Evolutionary conservation across 2,329 filamentous ascomycete species (phyloP).

Genomic region (Botrytis fragariae): DNA sequence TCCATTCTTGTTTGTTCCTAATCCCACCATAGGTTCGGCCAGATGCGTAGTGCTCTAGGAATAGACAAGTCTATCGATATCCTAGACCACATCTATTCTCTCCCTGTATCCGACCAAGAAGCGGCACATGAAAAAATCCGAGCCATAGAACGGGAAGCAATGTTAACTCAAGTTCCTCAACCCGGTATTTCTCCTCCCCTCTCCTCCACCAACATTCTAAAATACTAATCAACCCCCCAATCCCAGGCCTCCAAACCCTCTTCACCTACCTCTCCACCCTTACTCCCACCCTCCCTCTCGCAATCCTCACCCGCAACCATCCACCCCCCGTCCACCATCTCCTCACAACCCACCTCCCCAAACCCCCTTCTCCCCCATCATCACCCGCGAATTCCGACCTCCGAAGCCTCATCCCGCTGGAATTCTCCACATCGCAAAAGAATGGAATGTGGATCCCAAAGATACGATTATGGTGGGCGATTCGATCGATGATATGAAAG

Average conservation of each 20-base stretch:
- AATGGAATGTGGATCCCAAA: slow-evolving; percentile 55
- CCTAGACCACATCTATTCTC: slow-evolving; percentile 77
- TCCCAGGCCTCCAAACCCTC: slow-evolving; percentile 61
- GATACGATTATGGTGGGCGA: slow-evolving; percentile 54
- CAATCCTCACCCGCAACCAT: slow-evolving; percentile 93
- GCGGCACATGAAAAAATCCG: slow-evolving; percentile 72
- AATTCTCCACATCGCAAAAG: slow-evolving; percentile 77
- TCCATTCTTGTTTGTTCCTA: background rate
- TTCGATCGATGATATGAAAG: slow-evolving; percentile 89
- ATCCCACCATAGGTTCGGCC: slow-evolving; percentile 79
- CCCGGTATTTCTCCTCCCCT: slow-evolving; percentile 66
- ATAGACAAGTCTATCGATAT: slow-evolving; percentile 79
- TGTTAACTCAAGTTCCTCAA: slow-evolving; percentile 77
- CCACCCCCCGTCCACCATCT: slow-evolving; percentile 74
- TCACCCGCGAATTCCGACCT: slow-evolving; percentile 77
- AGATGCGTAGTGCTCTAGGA: slow-evolving; percentile 75
- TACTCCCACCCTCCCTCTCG: slow-evolving; percentile 61
- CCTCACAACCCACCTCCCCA: slow-evolving; percentile 68
- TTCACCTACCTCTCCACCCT: slow-evolving; percentile 76
- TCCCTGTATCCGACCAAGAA: slow-evolving; percentile 61
- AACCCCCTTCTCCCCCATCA: slow-evolving; percentile 70
- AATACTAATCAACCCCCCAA: slow-evolving; percentile 78
- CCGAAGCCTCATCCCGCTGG: slow-evolving; percentile 88
- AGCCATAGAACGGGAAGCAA: slow-evolving; percentile 75
- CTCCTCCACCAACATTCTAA: slow-evolving; percentile 53